phyloP scores from a whole-genome alignment of 192 early-diverging fungal genomes.

The Mortierella antarctica region DNA sequence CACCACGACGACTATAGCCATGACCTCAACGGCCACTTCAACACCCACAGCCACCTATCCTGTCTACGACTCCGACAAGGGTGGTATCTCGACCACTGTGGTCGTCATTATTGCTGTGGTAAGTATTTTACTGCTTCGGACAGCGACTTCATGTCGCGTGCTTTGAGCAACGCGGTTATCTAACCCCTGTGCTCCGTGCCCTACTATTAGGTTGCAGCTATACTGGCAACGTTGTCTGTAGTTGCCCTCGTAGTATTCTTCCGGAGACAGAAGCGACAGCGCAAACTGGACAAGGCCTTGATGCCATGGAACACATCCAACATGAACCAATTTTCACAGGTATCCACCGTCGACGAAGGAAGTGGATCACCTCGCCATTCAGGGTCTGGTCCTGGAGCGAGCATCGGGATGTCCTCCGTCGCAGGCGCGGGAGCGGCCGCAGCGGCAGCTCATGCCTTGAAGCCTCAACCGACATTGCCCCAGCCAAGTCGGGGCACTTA shows the following conservation, averaged over 20 bases:
- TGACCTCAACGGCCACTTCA: not conserved
- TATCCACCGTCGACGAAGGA: conserved; percentile 25
- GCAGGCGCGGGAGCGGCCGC: conserved; percentile 8
- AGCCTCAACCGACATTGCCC: conserved; percentile 5
- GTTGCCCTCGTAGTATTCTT: conserved; percentile 15
- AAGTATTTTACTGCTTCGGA: not conserved
- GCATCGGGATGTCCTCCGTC: conserved; percentile 1
- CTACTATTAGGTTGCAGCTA: conserved; percentile 11
- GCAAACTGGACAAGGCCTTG: conserved; percentile 28
- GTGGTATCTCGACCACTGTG: conserved; percentile 22
- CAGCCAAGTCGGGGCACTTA: conserved; percentile 2
- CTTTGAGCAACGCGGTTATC: not conserved
- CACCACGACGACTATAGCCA: conserved; percentile 30
- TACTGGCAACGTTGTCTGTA: conserved; percentile 16
- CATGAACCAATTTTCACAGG: conserved; percentile 23
- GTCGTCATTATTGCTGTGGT: conserved; percentile 44
- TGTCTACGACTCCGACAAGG: not conserved
- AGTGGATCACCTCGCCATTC: not conserved
- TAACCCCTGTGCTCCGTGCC: not conserved
- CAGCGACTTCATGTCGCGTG: not conserved
- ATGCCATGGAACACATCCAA: conserved; percentile 27
- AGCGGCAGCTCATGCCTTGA: not conserved
- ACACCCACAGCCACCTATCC: conserved; percentile 1
- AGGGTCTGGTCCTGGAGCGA: not conserved
- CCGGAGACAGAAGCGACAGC: conserved; percentile 21